Evolutionary conservation across 129 eudicot species (phyloP).

Genomic region (Logfia minima): DNA sequence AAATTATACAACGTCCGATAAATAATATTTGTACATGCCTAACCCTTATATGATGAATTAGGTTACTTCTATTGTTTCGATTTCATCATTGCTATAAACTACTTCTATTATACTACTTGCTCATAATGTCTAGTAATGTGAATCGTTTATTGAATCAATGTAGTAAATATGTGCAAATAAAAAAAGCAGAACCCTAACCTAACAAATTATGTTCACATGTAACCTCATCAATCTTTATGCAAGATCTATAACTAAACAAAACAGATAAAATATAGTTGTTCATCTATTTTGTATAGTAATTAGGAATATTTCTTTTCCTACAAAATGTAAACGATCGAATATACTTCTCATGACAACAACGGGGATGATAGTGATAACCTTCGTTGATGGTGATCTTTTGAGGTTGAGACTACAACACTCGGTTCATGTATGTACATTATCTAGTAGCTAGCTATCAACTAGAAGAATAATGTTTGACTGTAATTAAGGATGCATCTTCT

Average conservation of each 20-base stretch:
- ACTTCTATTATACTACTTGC: background rate
- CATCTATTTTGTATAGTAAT: background rate
- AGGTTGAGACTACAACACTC: constrained; percentile 3
- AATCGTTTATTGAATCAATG: background rate
- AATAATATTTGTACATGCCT: background rate
- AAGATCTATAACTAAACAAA: too few species aligned
- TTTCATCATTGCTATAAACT: background rate
- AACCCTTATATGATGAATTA: background rate
- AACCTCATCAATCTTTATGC: background rate
- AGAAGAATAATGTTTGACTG: background rate
- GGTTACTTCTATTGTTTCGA: background rate
- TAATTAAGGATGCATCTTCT: background rate
- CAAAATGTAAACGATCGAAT: background rate
- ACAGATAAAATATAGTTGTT: background rate
- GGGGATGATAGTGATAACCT: constrained; percentile 8
- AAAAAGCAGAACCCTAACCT: background rate
- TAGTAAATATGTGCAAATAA: background rate
- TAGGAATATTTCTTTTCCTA: background rate
- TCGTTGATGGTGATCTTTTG: background rate
- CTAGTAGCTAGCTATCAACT: constrained; percentile 5
- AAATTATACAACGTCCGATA: background rate
- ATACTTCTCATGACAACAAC: background rate
- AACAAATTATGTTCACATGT: background rate
- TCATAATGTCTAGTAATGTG: background rate
- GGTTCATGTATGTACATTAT: constrained; percentile 6